Base-by-base conservation (phyloP, 495 filamentous ascomycete genomes). In the Penicillium ochrochloron region DNA sequence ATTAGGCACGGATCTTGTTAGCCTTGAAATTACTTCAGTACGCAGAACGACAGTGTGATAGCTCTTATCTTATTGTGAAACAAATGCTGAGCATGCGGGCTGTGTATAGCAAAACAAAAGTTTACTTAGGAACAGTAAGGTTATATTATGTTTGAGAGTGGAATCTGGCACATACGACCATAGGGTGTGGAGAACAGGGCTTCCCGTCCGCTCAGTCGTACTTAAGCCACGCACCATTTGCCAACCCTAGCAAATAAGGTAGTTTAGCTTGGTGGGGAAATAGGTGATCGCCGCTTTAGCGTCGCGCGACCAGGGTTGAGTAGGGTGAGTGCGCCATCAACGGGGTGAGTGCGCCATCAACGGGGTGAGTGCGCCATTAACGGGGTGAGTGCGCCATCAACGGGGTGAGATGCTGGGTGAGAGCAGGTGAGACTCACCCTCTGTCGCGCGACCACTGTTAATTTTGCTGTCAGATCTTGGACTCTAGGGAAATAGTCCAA, bases 381-480 rank as follows among this genome's bases (percentile, higher is more conserved):
- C n/a, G 21, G 42, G 42, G 42, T 23, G 42, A 46, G 15, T 23
- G 21, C 42, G 42, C 42, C 5, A 46, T 46, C 2, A 7, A 46
- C 50, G 9, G 50, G 50, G 50, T 53, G 9, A 10, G 50, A 10
- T 53, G 50, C 2, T n/a, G 27, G 50, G 21, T 53, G 50, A 53
- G 50, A 53, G 9, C 50, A 53, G 50, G 50, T 53, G 50, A 53
- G 50, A 53, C 50, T 53, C 50, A 53, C 50, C 50, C 27, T 53
- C 50, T 53, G 50, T 53, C 50, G 50, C 50, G 50, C 50, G 50
- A 27, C 14, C 27, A 31, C 50, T 53, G 50, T 53, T 53, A 53
- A 53, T 53, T 53, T 53, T 53, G 50, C 50, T 53, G 50, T 53
- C 50, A 53, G 9, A 53, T 53, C 50, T 53, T 53, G 21, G 27